Evolutionary conservation across 768 basidiomycete species (phyloP), one percentile per base, ranked within the genome.

Genomic region (Tulasnella calospora): DNA sequence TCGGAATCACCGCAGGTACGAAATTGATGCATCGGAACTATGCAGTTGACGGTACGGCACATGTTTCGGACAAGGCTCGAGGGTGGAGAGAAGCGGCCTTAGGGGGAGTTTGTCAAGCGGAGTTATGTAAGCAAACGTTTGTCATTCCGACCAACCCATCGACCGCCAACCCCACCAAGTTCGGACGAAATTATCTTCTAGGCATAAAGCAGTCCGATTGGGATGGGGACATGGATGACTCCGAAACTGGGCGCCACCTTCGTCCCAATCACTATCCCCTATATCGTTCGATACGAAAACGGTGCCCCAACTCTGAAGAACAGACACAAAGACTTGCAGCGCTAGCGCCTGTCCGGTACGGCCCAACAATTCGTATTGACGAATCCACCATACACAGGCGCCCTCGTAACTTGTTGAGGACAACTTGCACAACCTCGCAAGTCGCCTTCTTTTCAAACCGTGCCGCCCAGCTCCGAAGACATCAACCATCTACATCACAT

Each of bases 381-480:
- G 70, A 61, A 71, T 76, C 44, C 40, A 74, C 33, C 77, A 44
- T 44, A 17, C 44, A 44, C 79, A 71, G 82, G 77, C 79, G 35
- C 46, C 44, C 47, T 17, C 30, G 46, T 67, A 40, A 71, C 61
- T 27, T 67, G 30, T 70, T 61, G 51, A 74, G 21, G 17, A 74
- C 61, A 67, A 33, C 30, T 67, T 67, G 61, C 61, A 19, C 61
- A 35, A 67, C 61, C 27, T 67, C 30, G 23, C 61, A 67, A 67
- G 27, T 17, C 27, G 13, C 80, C 30, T 9, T 30, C 27, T 13
- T 15, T 12, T 41, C 61, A 17, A 77, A 74, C 12, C 13, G 61
- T 9, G 61, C 88, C 92, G 82, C 86, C 92, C 21, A 83, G 94
- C 17, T 89, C 89, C 35, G 86, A 95, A 98, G 80, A 87, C 87